Evolutionary conservation across 352 stramenopile species (phyloP).

Genomic region (Plasmopara muralis): DNA sequence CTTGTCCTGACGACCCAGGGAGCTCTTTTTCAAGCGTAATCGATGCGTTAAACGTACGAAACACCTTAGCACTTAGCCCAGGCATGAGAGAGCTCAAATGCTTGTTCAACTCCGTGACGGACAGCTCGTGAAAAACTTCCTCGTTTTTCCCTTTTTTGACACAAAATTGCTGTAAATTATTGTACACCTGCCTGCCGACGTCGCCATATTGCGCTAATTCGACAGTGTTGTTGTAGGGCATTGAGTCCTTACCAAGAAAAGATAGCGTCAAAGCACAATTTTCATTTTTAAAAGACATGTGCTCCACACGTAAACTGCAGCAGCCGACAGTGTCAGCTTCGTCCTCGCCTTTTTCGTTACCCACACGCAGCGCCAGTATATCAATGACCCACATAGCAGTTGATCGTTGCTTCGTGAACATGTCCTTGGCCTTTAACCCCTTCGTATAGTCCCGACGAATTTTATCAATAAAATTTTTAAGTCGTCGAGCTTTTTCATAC

Average conservation of each 20-base stretch:
- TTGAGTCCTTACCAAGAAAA: slow-evolving; percentile 99
- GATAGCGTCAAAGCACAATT: slow-evolving; percentile 96
- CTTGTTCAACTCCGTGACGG: slow-evolving; percentile 95
- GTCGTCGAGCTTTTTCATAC: slow-evolving; percentile 97
- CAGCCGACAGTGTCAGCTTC: slow-evolving; percentile 99
- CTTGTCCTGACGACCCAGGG: slow-evolving; percentile 29
- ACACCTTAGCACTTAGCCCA: slow-evolving; percentile 99
- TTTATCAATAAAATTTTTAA: slow-evolving; percentile 98
- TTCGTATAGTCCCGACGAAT: slow-evolving; percentile 90
- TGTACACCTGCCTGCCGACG: slow-evolving; percentile 89
- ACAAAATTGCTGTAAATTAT: slow-evolving; percentile 96
- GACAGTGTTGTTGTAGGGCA: slow-evolving; percentile 99
- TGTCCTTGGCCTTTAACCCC: slow-evolving; percentile 85
- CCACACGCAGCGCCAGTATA: slow-evolving; percentile 98
- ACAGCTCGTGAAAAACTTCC: slow-evolving; percentile 98
- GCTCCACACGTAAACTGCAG: slow-evolving; percentile 98
- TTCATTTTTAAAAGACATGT: slow-evolving; percentile 93
- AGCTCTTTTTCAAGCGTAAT: slow-evolving; percentile 98
- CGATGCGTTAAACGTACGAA: slow-evolving; percentile 99
- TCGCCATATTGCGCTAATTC: slow-evolving; percentile 88
- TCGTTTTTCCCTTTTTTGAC: slow-evolving; percentile 93
- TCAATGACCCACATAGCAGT: slow-evolving; percentile 99
- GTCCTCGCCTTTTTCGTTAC: slow-evolving; percentile 98
- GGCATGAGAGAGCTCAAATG: slow-evolving; percentile 98
- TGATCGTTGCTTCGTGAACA: slow-evolving; percentile 90